Base-by-base conservation (phyloP, 2,329 filamentous ascomycete genomes). In the Grosmannia huntii region DNA sequence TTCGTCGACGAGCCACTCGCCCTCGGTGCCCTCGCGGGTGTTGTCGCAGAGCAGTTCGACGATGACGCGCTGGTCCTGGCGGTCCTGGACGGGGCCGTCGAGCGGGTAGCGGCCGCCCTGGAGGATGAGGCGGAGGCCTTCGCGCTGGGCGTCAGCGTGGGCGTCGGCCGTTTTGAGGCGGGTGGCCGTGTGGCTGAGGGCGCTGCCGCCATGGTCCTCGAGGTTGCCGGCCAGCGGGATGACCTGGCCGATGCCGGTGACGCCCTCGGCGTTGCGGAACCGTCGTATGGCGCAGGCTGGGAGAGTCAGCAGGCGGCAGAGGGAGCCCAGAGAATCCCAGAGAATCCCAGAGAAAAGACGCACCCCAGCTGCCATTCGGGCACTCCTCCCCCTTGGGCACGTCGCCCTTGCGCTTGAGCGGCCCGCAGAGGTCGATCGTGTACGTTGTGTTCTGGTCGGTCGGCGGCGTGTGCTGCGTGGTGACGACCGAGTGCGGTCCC, bases 41-140 rank as follows among this genome's bases (percentile, higher is more conserved):
- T 72, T 75, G 67, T 95, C 86, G 72, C 94, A 99, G 23, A 91
- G 69, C 65, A 97, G 90, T 66, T 95, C 88, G 57, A 97, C 81
- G 11, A 95, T 79, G 4, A 90, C 89, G 66, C 83, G 84, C 70
- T 95, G 87, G 60, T 81, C 57, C 59, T 61, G 61, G 53, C 62
- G 60, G 28, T 61, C 57, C n/a, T 53, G 75, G 57, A 77, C 74
- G 57, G 78, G 76, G 9, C 83, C 86, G 54, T 81, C 75, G 9
- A 78, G 67, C 12, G 71, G 72, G 61, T 79, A 75, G 52, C 73
- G 76, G 16, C 82, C 81, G n/a, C 84, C 83, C 59, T 77, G 75
- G 55, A 96, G 70, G 61, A 85, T 82, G 1, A 94, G 69, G 19
- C 83, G 78, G 12, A 96, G 66, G 1, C 92, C 91, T 64, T 94